Evolutionary conservation across 2,329 filamentous ascomycete species (phyloP).

Genomic region (Orbilia brochopaga): DNA sequence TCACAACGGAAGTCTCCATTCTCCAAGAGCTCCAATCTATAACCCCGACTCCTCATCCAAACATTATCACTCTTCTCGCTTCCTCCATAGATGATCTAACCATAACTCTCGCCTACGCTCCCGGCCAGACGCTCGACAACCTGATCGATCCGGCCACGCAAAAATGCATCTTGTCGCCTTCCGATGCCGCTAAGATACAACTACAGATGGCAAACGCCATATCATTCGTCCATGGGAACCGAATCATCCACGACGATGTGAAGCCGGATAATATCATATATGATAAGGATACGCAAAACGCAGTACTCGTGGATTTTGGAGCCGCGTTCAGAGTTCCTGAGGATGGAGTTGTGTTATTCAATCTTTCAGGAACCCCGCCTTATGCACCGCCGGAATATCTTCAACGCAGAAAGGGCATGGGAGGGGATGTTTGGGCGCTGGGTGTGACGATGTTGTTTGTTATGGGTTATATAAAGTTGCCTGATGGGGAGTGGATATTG

Average conservation of each 20-base stretch:
- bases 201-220: constrained; percentile 14
- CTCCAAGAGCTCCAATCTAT: constrained; percentile 10
- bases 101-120: constrained; percentile 12
- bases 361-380: constrained; percentile 43
- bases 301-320: constrained; percentile 47
- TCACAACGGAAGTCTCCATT: constrained; percentile 16
- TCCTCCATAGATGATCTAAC: constrained; percentile 12
- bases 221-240: constrained; percentile 13
- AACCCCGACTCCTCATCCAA: not conserved
- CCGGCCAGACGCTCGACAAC: constrained; percentile 10
- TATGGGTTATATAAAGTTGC: constrained; percentile 28
- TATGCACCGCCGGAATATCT: constrained; percentile 48
- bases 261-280: constrained; percentile 51
- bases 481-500: constrained; percentile 43
- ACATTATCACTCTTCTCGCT: constrained; percentile 12
- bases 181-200: not conserved
- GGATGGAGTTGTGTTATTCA: constrained; percentile 23
- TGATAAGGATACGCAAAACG: constrained; percentile 11
- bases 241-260: constrained; percentile 47
- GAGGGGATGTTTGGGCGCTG: constrained; percentile 49
- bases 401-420: constrained; percentile 16
- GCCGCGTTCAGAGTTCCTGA: constrained; percentile 34
- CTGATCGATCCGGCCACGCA: not conserved
- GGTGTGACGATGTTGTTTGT: constrained; percentile 49
- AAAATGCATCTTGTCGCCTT: constrained; percentile 6